phyloP scores from a whole-genome alignment of 2,329 filamentous ascomycete genomes.

The Verticillium tricorpus region DNA sequence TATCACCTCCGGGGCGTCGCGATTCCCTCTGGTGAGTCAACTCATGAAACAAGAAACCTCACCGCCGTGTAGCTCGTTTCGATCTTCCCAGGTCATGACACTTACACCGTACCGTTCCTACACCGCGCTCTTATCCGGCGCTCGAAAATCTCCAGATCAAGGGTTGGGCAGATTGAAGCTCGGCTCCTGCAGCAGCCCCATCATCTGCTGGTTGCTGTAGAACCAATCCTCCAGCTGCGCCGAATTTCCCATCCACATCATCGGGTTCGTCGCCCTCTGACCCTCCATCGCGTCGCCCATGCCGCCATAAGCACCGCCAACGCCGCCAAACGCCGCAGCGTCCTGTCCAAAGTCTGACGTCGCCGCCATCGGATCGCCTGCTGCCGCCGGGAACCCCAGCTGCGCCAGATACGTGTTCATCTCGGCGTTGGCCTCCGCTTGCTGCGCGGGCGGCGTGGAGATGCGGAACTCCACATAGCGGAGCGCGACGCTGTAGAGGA shows the following conservation, averaged over 20 bases:
- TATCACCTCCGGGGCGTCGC: not conserved
- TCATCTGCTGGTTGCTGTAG: conserved; percentile 31
- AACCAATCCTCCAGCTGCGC: conserved; percentile 32
- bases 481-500: conserved; percentile 53
- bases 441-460: conserved; percentile 18
- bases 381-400: conserved; percentile 35
- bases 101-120: not conserved
- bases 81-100: not conserved
- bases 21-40: not conserved
- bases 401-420: conserved; percentile 49
- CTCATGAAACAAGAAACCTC: no score
- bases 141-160: not conserved
- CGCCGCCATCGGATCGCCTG: conserved; percentile 1
- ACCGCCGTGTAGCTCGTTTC: not conserved
- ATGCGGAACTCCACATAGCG: conserved; percentile 53
- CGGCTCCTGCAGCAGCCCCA: conserved; percentile 26
- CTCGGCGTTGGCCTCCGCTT: conserved; percentile 28
- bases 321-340: not conserved
- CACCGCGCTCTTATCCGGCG: not conserved
- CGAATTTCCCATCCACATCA: conserved; percentile 32
- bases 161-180: conserved; percentile 1
- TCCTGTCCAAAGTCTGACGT: conserved; percentile 1
- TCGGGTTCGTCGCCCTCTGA: conserved; percentile 16
- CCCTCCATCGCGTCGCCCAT: conserved; percentile 1
- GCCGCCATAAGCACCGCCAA: not conserved